These are phyloP conservation scores for Peronospora destructor DNA, from an alignment of 352 stramenopile species.

Conservation along the genomic window DNA sequence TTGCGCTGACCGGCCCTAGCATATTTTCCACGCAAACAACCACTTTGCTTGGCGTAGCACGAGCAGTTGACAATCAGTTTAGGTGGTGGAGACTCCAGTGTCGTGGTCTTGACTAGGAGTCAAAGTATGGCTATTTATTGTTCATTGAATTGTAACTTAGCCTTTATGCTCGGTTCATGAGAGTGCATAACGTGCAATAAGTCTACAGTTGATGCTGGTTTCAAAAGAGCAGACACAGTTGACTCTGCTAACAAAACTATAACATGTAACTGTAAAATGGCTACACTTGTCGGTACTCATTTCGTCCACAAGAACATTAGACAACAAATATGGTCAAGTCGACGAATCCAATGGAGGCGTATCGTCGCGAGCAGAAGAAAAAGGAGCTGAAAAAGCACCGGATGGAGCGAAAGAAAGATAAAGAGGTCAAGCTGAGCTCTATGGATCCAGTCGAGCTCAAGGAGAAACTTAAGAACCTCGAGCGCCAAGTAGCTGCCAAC, in stretches of 20 bases:
- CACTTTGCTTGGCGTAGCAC: conserved; percentile 10
- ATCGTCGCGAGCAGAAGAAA: conserved; percentile 75
- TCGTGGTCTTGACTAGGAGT: conserved; percentile 17
- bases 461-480: conserved; percentile 53
- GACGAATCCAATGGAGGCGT: conserved; percentile 67
- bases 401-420: conserved; percentile 48
- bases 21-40: conserved; percentile 26
- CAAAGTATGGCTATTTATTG: conserved; percentile 25
- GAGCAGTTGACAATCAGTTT: conserved; percentile 23
- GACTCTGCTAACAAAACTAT: too few species aligned
- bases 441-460: conserved; percentile 52
- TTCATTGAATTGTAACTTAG: conserved; percentile 38
- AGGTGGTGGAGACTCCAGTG: conserved; percentile 1
- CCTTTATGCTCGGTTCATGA: conserved; percentile 27
- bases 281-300: background rate
- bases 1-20: conserved; percentile 31
- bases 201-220: background rate
- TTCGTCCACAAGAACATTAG: background rate
- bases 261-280: too few species aligned
- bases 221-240: background rate
- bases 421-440: conserved; percentile 49
- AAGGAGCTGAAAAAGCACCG: conserved; percentile 80
- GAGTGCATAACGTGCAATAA: conserved; percentile 7
- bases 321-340: conserved; percentile 37
- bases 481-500: conserved; percentile 53